Conservation (phyloP, 2,329 filamentous ascomycete species). For the Trichoderma breve region DNA sequence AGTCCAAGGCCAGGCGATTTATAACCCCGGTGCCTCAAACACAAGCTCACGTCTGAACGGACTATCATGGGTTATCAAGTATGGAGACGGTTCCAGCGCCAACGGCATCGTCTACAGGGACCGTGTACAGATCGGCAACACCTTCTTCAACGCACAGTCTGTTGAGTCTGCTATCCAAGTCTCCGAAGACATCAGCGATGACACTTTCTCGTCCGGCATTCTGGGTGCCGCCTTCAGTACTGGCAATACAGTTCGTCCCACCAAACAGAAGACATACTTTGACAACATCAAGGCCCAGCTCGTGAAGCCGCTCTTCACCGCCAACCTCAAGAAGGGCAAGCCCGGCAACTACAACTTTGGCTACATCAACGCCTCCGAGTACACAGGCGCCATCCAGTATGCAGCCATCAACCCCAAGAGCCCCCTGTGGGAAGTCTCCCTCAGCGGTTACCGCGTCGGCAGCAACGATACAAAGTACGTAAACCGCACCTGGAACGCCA, state of each 20-base stretch:
- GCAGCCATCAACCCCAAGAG: constrained; percentile 48
- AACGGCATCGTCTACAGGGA: constrained; percentile 65
- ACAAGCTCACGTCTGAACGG: constrained; percentile 43
- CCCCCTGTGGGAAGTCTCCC: constrained; percentile 62
- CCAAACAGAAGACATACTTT: constrained; percentile 34
- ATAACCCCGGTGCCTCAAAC: constrained; percentile 47
- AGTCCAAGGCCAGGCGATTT: constrained; percentile 54
- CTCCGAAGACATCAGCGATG: constrained; percentile 42
- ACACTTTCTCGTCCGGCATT: constrained; percentile 38
- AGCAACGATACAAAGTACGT: constrained; percentile 13
- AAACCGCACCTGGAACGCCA: constrained; percentile 45
- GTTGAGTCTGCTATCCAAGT: constrained; percentile 63
- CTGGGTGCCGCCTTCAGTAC: constrained; percentile 35
- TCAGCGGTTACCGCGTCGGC: constrained; percentile 56
- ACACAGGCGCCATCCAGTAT: constrained; percentile 58
- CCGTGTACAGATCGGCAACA: constrained; percentile 58
- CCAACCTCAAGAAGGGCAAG: constrained; percentile 33
- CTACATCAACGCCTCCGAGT: constrained; percentile 55
- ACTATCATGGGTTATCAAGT: constrained; percentile 57
- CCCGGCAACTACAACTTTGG: constrained; percentile 42
- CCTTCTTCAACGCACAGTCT: constrained; percentile 59
- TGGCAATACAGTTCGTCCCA: constrained; percentile 37
- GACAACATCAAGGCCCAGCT: constrained; percentile 36
- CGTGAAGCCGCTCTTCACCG: constrained; percentile 37
- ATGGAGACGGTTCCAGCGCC: constrained; percentile 64